Evolutionary conservation across 2,329 filamentous ascomycete genomes (phyloP), one percentile per base, ranked within the genome.

Genomic region (Zymoseptoria ardabiliae): DNA sequence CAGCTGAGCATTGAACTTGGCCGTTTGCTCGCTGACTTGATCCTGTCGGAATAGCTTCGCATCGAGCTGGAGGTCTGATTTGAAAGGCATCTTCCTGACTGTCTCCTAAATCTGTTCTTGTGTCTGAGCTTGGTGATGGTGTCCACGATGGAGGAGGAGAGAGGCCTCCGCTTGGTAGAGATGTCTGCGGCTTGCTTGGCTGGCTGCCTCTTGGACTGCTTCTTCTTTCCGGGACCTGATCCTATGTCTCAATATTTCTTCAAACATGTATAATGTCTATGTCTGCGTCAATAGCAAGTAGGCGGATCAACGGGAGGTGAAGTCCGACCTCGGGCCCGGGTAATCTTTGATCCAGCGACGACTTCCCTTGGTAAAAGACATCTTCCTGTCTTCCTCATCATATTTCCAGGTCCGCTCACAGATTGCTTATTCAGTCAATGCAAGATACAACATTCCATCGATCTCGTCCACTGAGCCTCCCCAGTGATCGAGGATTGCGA

Each of bases 1-100:
- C 28, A 79, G 61, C 6, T 69, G 66, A n/a, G 75, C 69, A 60
- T 82, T 82, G 64, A 79, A 73, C 11, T 73, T 70, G 10, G 72
- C 63, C 0, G 78, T 79, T 60, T 78, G 68, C 49, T 76, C 66
- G 30, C 74, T 70, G 21, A 76, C 72, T 3, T 72, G 68, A 7
- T 69, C 68, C 21, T 74, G 74, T 58, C 75, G 70, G 63, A 82
- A 81, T 59, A 78, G 79, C 19, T 71, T 69, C 17, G 68, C 68
- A 62, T 78, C 48, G 48, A 68, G 58, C 8, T 54, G 54, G 53
- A 68, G 66, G 28, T 68, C 64, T 4, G 66, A 68, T 55, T 59
- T 55, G 45, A 66, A 59, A 41, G 65, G 63, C 65, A 67, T 67
- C 11, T 51, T 62, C 13, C 17, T 19, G 17, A 5, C 17, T 41